phyloP scores from a whole-genome alignment of 441 rosid genomes.

The Euphorbia celastroides region DNA sequence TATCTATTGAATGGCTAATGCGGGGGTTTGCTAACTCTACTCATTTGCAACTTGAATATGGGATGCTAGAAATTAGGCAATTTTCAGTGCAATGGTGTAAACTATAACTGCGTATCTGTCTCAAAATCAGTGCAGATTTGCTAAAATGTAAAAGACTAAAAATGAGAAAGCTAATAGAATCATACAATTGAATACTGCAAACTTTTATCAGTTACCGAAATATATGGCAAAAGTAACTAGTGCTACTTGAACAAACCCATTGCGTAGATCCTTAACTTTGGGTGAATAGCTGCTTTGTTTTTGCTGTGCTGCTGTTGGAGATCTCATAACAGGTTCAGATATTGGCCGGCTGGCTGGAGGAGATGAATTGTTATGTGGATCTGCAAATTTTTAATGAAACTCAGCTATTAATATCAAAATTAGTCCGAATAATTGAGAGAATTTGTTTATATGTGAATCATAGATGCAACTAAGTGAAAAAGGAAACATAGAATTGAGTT shows the following conservation, averaged over 20 bases:
- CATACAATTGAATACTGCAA: too few species aligned
- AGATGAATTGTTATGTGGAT: slow-evolving; percentile 4
- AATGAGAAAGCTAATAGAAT: slow-evolving; percentile 1
- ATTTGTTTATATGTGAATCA: not conserved
- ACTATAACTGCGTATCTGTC: not conserved
- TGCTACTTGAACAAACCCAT: slow-evolving; percentile 21
- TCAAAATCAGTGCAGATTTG: not conserved
- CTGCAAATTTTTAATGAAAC: not conserved
- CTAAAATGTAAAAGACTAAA: not conserved
- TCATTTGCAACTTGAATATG: not conserved
- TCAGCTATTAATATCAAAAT: not conserved
- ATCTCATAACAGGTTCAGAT: slow-evolving; percentile 13
- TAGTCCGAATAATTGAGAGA: not conserved
- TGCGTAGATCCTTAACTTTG: slow-evolving; percentile 10
- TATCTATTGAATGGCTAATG: not conserved
- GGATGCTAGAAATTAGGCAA: not conserved
- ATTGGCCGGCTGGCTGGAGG: slow-evolving; percentile 15
- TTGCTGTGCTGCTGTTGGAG: slow-evolving; percentile 24
- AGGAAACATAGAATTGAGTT: not conserved
- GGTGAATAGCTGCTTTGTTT: slow-evolving; percentile 18
- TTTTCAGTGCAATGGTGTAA: not conserved
- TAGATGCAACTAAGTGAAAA: not conserved
- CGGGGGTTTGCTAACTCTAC: not conserved
- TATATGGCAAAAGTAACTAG: slow-evolving; percentile 13
- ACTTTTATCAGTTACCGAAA: too few species aligned